Base-by-base conservation (phyloP, 345 rosid genomes). In the Anacardium occidentale region DNA sequence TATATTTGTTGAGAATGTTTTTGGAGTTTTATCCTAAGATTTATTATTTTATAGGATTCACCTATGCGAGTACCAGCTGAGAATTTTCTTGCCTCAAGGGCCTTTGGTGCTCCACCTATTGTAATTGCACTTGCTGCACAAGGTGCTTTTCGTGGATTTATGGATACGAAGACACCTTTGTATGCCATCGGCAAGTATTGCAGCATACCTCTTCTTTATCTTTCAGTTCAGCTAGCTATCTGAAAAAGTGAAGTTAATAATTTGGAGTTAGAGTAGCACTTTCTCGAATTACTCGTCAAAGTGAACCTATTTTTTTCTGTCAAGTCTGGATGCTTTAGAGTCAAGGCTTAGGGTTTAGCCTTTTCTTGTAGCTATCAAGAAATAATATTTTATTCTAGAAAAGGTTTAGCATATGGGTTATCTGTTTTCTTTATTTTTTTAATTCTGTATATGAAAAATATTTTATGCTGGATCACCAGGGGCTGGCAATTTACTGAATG, bases 111-210 rank as follows among this genome's bases (percentile, higher is more conserved):
- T 71, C 99, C 97, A 5, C 91, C 99, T 21, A 89, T 94, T 77
- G 98, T 92, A 40, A 83, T 90, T 74, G 92, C 99, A 80, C 89
- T 94, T 59, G 99, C 98, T 76, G 96, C 97, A 12, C 97, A 89
- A 76, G 99, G 99, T 66, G 81, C 96, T 61, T 94, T 94, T 77
- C 94, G 98, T 62, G 99, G 98, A 76, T 92, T 89, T 83, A 92
- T 83, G 79, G 99, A 94, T 75, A 94, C 98, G 48, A 87, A 86
- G 73, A 92, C 98, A 0, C 99, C 98, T 83, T 75, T 92, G 53
- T 90, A 84, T 86, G 98, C 99, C 51, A 85, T 88, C 79, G 99
- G 98, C 86, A 89, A 85, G 97, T 87, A 81, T 76, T 75, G 62
- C 66, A 64, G 29, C 78, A 56, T 22, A 21, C 51, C 66, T 72